Conservation (phyloP, 1,284 basidiomycete genomes). For the Vanrija sp. region DNA sequence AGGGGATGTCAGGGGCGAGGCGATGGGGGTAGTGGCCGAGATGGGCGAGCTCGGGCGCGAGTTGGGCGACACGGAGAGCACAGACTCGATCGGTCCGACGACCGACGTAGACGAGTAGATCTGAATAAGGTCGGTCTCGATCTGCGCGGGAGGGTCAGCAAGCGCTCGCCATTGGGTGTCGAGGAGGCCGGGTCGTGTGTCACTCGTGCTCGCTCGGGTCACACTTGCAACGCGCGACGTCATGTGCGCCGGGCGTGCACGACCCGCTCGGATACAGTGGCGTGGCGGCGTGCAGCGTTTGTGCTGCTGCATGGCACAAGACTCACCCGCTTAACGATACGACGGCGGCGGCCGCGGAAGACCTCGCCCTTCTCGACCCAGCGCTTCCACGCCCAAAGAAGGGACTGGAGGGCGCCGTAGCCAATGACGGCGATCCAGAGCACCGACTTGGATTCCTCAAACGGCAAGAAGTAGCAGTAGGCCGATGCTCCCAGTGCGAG, state of each 20-base stretch:
- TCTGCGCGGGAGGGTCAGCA: slow-evolving; percentile 22
- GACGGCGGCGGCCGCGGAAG: slow-evolving; percentile 44
- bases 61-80: slow-evolving; percentile 38
- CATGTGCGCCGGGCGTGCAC: not conserved
- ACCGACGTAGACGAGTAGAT: slow-evolving; percentile 39
- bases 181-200: not conserved
- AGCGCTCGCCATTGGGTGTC: not conserved
- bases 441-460: slow-evolving; percentile 74
- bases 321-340: slow-evolving; percentile 47
- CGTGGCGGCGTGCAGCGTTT: too few relatives aligned
- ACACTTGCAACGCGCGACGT: too few relatives aligned
- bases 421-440: slow-evolving; percentile 69
- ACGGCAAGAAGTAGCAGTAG: slow-evolving; percentile 79
- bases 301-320: not conserved
- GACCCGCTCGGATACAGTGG: not conserved
- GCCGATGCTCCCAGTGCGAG: slow-evolving; percentile 72
- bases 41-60: slow-evolving; percentile 38
- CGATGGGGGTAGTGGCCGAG: slow-evolving; percentile 4
- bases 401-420: slow-evolving; percentile 35
- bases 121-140: slow-evolving; percentile 45
- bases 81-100: slow-evolving; percentile 23
- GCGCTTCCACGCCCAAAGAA: slow-evolving; percentile 44
- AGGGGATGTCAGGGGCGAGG: slow-evolving; percentile 21
- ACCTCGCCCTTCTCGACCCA: slow-evolving; percentile 46
- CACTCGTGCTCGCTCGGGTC: too few relatives aligned